Conservation (phyloP, 129 eudicot genomes). For the Tagetes patula region DNA sequence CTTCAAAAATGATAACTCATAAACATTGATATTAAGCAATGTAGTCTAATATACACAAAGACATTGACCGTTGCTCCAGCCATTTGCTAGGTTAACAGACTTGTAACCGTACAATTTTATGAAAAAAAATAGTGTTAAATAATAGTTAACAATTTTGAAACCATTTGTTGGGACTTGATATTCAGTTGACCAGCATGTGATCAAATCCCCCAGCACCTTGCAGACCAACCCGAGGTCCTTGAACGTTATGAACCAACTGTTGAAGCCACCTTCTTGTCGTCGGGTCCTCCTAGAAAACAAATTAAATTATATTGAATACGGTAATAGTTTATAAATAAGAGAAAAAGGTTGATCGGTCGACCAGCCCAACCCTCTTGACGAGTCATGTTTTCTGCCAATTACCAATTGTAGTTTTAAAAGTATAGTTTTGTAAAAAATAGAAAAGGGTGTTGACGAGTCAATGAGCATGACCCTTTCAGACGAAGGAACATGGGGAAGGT, state of each 20-base stretch:
- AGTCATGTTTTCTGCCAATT: not conserved
- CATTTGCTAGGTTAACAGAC: constrained; percentile 9
- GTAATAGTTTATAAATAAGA: not conserved
- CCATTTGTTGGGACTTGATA: not conserved
- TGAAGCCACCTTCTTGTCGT: constrained; percentile 24
- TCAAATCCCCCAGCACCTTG: constrained; percentile 76
- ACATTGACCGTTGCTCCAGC: constrained; percentile 10
- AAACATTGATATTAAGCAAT: not conserved
- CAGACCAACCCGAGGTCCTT: constrained; percentile 45
- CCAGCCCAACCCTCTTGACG: not conserved
- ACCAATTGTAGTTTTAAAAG: not conserved
- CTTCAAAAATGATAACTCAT: no score
- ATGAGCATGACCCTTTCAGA: not conserved
- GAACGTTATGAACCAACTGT: constrained; percentile 33
- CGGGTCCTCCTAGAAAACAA: constrained; percentile 10
- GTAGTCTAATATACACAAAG: constrained; percentile 25
- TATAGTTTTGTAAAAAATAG: not conserved
- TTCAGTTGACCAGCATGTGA: constrained; percentile 66
- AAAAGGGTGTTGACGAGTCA: not conserved
- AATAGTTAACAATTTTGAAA: not conserved
- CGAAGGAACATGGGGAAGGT: not conserved
- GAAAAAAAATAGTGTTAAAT: constrained; percentile 1
- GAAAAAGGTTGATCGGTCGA: not conserved
- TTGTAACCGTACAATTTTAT: not conserved
- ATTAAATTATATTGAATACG: not conserved